phyloP scores from a whole-genome alignment of 805 yeast genomes.

The Starmerella lactis-condensi region DNA sequence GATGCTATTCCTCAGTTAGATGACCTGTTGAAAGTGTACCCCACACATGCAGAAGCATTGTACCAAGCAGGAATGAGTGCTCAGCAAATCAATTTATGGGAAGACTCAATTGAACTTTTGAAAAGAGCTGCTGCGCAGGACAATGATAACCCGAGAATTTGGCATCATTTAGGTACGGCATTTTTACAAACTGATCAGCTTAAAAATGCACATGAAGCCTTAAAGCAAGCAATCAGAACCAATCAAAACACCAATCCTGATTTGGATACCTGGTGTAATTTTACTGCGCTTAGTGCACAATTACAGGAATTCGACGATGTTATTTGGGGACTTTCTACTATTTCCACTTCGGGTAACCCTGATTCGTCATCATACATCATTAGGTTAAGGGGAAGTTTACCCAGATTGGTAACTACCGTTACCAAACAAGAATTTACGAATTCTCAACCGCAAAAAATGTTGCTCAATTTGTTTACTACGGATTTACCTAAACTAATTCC shows the following conservation, averaged over 20 bases:
- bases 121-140: constrained; percentile 77
- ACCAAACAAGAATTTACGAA: constrained; percentile 3
- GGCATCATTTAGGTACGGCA: constrained; percentile 84
- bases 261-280: constrained; percentile 86
- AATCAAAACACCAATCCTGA: constrained; percentile 45
- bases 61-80: constrained; percentile 84
- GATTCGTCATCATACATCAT: constrained; percentile 37
- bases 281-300: constrained; percentile 60
- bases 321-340: constrained; percentile 47
- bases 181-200: constrained; percentile 43
- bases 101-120: constrained; percentile 76
- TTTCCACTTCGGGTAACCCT: constrained; percentile 38
- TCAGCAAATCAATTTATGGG: constrained; percentile 49
- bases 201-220: constrained; percentile 68
- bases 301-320: constrained; percentile 81
- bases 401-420: constrained; percentile 5
- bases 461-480: constrained; percentile 29
- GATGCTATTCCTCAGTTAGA: constrained; percentile 45
- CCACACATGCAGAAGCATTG: constrained; percentile 68
- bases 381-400: constrained; percentile 17
- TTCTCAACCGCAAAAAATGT: constrained; percentile 4
- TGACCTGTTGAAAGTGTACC: constrained; percentile 56
- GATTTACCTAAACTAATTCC: constrained; percentile 44
- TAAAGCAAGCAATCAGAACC: constrained; percentile 55
- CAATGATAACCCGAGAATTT: constrained; percentile 59